Percentiles rank a stretch among this genome's conserved stretches.
phyloP scores from a whole-genome alignment of 2,329 filamentous ascomycete genomes.

The Nigrospora sphaerica region DNA sequence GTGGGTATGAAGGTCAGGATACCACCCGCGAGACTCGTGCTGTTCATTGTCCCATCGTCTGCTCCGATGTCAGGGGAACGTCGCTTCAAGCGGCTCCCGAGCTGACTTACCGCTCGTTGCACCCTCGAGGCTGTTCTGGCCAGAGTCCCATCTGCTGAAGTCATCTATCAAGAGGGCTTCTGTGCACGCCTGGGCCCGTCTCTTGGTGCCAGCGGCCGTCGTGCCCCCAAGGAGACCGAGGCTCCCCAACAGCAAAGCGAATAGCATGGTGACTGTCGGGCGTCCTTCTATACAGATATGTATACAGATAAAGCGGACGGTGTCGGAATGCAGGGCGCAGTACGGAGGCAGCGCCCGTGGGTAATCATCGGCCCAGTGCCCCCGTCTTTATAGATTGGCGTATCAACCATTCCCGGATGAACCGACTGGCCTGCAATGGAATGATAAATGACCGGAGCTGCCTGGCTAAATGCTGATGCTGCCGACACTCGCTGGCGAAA shows the following conservation, averaged over 20 bases:
- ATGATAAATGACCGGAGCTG: too few species aligned
- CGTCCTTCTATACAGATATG: too few species aligned
- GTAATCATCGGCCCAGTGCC: too few species aligned
- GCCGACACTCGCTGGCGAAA: too few species aligned
- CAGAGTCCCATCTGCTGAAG: constrained; percentile 19
- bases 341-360: too few species aligned
- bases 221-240: not conserved
- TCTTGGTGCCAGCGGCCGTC: not conserved
- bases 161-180: constrained; percentile 24
- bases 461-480: too few species aligned
- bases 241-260: not conserved
- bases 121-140: constrained; percentile 13
- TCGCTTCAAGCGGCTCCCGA: not conserved
- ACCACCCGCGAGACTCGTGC: constrained; percentile 9
- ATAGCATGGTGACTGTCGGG: too few species aligned
- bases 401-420: too few species aligned
- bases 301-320: too few species aligned
- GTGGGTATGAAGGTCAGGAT: constrained; percentile 17
- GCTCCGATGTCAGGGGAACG: constrained; percentile 2
- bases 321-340: too few species aligned
- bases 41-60: constrained; percentile 21
- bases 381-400: too few species aligned
- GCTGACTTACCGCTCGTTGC: constrained; percentile 17
- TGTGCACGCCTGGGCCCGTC: constrained; percentile 12
- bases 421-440: too few species aligned